phyloP scores from a whole-genome alignment of 2,329 filamentous ascomycete genomes.

The Geosmithia morbida region DNA sequence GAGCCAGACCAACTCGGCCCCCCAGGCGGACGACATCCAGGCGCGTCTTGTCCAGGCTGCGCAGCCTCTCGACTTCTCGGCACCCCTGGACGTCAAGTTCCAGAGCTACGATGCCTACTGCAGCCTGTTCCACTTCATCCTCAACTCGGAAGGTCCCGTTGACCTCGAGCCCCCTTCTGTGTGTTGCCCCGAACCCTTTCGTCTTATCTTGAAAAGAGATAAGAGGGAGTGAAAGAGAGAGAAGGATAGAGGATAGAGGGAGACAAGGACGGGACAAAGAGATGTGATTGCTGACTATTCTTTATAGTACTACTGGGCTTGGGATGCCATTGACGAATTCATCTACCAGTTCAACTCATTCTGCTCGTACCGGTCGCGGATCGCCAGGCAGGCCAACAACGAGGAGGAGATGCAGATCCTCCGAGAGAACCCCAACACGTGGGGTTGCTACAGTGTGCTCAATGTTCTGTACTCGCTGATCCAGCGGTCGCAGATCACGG shows the following conservation, averaged over 20 bases:
- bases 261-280: conserved; percentile 3
- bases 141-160: conserved; percentile 98
- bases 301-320: conserved; percentile 90
- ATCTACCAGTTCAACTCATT: conserved; percentile 99
- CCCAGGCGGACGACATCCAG: conserved; percentile 83
- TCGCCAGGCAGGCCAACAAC: conserved; percentile 70
- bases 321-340: conserved; percentile 99
- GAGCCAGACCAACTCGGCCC: conserved; percentile 57
- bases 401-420: conserved; percentile 87
- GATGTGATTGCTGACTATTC: background rate
- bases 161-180: conserved; percentile 94
- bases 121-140: conserved; percentile 96
- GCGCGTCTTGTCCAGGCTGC: conserved; percentile 81
- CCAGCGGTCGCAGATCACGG: conserved; percentile 93
- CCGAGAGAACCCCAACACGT: conserved; percentile 94
- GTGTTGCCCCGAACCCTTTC: conserved; percentile 36
- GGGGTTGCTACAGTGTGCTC: conserved; percentile 98
- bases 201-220: too few species aligned
- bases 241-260: conserved; percentile 1
- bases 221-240: too few species aligned
- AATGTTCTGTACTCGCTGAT: conserved; percentile 99
- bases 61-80: conserved; percentile 90
- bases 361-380: conserved; percentile 87
- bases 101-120: conserved; percentile 99
- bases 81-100: conserved; percentile 92